Percentiles rank a stretch among this genome's conserved stretches.
Evolutionary conservation across 2,329 filamentous ascomycete species (phyloP).

Genomic region (Mycosphaerelloides madeirae): DNA sequence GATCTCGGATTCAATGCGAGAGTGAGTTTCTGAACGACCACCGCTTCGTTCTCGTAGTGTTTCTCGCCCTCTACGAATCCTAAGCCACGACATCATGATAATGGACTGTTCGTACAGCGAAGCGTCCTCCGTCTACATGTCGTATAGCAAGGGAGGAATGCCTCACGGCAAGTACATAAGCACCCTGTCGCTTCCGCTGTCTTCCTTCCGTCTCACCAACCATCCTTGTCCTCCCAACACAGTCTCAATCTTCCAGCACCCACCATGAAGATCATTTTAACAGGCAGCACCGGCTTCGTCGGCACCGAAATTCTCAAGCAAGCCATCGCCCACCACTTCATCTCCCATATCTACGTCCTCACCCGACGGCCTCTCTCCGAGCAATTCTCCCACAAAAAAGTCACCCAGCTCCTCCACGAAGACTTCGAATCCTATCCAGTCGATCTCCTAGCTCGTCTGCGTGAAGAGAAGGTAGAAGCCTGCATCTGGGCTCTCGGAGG

Average conservation of each 20-base stretch:
- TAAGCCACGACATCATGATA: too few species aligned
- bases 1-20: background rate
- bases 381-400: conserved; percentile 28
- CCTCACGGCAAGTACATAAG: too few species aligned
- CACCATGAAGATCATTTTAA: conserved; percentile 57
- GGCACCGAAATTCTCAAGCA: conserved; percentile 51
- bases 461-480: conserved; percentile 38
- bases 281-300: conserved; percentile 56
- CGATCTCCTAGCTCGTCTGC: conserved; percentile 38
- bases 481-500: conserved; percentile 43
- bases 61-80: too few species aligned
- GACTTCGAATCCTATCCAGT: conserved; percentile 53
- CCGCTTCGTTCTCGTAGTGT: too few species aligned
- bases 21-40: background rate
- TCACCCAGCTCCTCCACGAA: conserved; percentile 36
- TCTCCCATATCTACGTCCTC: conserved; percentile 41
- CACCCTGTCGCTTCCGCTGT: background rate
- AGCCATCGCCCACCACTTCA: conserved; percentile 46
- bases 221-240: background rate
- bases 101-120: too few species aligned
- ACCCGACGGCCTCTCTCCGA: conserved; percentile 28
- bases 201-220: background rate
- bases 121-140: too few species aligned
- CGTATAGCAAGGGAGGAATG: too few species aligned
- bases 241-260: background rate